Evolutionary conservation across 108 stramenopile genomes (phyloP).

Genomic region (Cyclotella cryptica): DNA sequence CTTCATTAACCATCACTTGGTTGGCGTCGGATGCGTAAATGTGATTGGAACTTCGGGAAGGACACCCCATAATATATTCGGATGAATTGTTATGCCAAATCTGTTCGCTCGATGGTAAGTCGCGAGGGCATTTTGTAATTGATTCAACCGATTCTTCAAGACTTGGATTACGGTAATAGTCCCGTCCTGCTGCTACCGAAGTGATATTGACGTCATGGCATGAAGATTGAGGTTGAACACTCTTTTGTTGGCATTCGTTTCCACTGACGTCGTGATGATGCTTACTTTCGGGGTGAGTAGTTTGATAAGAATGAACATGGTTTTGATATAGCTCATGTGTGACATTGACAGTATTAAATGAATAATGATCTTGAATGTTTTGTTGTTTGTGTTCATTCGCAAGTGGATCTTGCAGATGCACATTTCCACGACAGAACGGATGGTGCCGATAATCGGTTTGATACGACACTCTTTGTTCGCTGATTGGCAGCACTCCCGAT

Average conservation of each 20-base stretch:
- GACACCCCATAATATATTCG: background rate
- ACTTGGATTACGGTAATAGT: background rate
- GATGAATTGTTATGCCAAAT: slow-evolving; percentile 28
- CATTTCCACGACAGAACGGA: background rate
- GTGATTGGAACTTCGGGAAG: background rate
- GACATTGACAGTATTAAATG: background rate
- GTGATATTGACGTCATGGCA: too few relatives aligned
- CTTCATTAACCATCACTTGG: background rate
- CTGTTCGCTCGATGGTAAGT: slow-evolving; percentile 36
- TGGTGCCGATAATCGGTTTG: too few relatives aligned
- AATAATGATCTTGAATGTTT: background rate
- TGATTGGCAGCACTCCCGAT: too few relatives aligned
- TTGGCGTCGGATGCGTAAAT: background rate
- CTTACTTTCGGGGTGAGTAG: background rate
- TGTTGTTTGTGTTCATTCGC: background rate
- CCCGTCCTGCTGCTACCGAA: background rate
- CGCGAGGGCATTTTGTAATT: slow-evolving; percentile 37
- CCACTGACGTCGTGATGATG: background rate
- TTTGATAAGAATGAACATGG: background rate
- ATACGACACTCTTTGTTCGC: too few relatives aligned
- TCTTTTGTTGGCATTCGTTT: background rate
- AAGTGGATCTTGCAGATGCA: background rate
- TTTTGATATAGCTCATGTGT: background rate
- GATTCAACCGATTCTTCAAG: slow-evolving; percentile 22
- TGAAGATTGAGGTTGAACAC: background rate